Evolutionary conservation across 2,329 filamentous ascomycete species (phyloP).

Genomic region (Septoria petroselini): DNA sequence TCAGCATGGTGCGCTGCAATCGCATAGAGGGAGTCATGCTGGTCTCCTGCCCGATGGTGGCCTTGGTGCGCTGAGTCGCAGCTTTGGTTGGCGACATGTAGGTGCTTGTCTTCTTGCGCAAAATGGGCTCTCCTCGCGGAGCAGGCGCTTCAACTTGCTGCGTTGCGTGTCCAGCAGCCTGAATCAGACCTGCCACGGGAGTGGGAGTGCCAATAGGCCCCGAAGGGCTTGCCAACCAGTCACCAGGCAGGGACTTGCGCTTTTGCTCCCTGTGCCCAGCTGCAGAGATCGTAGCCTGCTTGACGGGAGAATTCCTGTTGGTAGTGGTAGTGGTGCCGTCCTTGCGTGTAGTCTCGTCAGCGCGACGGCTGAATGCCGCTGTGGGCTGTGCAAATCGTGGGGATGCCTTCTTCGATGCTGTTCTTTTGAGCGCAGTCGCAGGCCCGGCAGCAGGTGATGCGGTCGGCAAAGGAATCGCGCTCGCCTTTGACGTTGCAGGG

Average conservation of each 20-base stretch:
- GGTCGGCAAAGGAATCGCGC: slow-evolving; percentile 5
- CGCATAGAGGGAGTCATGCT: slow-evolving; percentile 14
- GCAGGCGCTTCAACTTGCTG: background rate
- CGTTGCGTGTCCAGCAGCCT: background rate
- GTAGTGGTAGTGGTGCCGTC: slow-evolving; percentile 15
- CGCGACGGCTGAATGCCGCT: slow-evolving; percentile 28
- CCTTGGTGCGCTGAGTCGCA: slow-evolving; percentile 29
- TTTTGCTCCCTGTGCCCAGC: slow-evolving; percentile 26
- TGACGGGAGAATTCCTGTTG: slow-evolving; percentile 21
- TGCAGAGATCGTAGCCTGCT: slow-evolving; percentile 21
- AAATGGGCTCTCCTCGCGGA: background rate
- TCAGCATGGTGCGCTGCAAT: slow-evolving; percentile 16
- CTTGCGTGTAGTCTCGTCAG: slow-evolving; percentile 29
- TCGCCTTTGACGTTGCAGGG: too few relatives aligned
- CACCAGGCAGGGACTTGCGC: slow-evolving; percentile 31
- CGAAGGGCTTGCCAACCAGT: slow-evolving; percentile 24
- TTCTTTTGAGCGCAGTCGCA: background rate
- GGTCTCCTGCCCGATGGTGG: slow-evolving; percentile 26
- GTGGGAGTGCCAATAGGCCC: background rate
- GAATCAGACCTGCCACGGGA: too few relatives aligned
- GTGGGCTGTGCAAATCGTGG: slow-evolving; percentile 37
- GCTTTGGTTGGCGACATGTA: slow-evolving; percentile 37
- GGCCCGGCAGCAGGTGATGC: background rate
- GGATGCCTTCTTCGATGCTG: slow-evolving; percentile 2
- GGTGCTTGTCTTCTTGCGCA: slow-evolving; percentile 33